Conservation (phyloP, 2,329 filamentous ascomycete genomes). For the Exophiala sp. region DNA sequence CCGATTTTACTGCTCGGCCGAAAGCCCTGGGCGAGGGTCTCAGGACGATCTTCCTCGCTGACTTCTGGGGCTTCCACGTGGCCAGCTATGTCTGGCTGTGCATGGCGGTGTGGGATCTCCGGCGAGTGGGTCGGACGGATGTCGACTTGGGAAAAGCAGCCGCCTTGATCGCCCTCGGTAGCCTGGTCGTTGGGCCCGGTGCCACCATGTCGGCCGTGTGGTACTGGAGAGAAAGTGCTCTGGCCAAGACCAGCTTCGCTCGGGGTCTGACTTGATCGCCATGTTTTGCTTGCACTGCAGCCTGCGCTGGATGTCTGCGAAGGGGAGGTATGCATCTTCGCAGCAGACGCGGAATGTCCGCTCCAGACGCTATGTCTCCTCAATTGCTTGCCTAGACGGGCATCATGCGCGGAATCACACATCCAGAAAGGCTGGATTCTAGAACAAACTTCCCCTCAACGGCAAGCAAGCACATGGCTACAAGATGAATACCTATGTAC, state of each 20-base stretch:
- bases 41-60: not conserved
- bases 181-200: slow-evolving; percentile 3
- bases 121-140: slow-evolving; percentile 2
- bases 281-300: too few species aligned
- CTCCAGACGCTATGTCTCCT: too few species aligned
- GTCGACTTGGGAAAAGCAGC: slow-evolving; percentile 1
- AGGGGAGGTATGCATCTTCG: too few species aligned
- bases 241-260: slow-evolving; percentile 5
- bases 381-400: too few species aligned
- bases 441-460: too few species aligned
- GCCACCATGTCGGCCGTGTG: slow-evolving; percentile 7
- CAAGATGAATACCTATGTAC: too few species aligned
- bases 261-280: not conserved
- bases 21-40: slow-evolving; percentile 2
- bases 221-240: slow-evolving; percentile 7
- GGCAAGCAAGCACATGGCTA: too few species aligned
- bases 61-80: slow-evolving; percentile 8
- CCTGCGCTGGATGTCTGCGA: too few species aligned
- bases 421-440: too few species aligned
- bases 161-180: slow-evolving; percentile 2
- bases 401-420: too few species aligned
- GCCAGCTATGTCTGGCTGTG: slow-evolving; percentile 7
- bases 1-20: slow-evolving; percentile 2
- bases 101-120: slow-evolving; percentile 6
- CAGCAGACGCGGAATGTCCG: too few species aligned